phyloP scores from a whole-genome alignment of 768 basidiomycete genomes.

The Termitomyces sp. region DNA sequence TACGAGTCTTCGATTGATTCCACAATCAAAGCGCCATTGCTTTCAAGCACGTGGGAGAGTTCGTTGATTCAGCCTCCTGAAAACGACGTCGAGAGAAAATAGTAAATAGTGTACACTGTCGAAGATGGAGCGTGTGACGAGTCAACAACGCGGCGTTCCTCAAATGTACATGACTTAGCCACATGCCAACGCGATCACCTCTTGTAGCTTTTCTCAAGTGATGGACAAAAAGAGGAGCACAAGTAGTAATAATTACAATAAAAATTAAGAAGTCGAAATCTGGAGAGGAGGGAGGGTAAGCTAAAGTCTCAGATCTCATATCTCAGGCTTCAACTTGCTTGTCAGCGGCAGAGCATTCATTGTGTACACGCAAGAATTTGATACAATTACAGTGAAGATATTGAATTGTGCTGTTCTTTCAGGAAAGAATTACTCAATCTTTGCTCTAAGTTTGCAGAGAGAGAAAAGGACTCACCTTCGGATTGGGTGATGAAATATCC shows the following conservation, averaged over 20 bases:
- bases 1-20: constrained; percentile 25
- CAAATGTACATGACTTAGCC: neutral
- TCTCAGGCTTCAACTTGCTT: no score
- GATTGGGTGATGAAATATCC: neutral
- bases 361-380: no score
- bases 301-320: no score
- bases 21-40: constrained; percentile 41
- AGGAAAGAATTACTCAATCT: no score
- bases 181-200: neutral
- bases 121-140: constrained; percentile 24
- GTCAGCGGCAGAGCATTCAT: no score
- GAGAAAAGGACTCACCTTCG: neutral
- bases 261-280: no score
- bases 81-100: constrained; percentile 47
- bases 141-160: constrained; percentile 12
- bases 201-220: no score
- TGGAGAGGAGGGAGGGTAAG: no score
- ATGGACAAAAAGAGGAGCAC: no score
- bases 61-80: constrained; percentile 33
- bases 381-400: no score
- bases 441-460: neutral
- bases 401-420: no score
- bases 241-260: no score
- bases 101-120: constrained; percentile 33
- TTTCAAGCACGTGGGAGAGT: constrained; percentile 40